A percentile compares a stretch with the other conserved stretches of the same genome.
Evolutionary conservation across 164 flowering plant species (phyloP).

Genomic region (Cinnamomum micranthum): DNA sequence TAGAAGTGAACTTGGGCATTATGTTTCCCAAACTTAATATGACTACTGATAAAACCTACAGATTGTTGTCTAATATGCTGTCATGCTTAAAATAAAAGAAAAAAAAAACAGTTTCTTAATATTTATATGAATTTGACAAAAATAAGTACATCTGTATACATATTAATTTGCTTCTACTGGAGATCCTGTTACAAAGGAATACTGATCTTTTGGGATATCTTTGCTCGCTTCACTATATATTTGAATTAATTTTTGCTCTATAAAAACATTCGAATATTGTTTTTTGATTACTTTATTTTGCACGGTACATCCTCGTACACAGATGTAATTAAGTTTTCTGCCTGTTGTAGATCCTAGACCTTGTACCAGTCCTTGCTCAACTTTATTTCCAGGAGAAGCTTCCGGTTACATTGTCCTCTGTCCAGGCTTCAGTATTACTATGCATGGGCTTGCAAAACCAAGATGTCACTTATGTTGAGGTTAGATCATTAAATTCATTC

Average conservation of each 20-base stretch:
- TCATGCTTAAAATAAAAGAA: too few relatives aligned
- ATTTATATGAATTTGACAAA: too few relatives aligned
- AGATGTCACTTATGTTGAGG: constrained; percentile 62
- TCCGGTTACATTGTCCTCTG: constrained; percentile 64
- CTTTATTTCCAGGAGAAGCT: constrained; percentile 64
- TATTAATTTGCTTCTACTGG: not conserved
- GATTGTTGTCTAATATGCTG: too few relatives aligned
- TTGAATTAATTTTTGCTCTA: too few relatives aligned
- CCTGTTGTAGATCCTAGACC: constrained; percentile 52
- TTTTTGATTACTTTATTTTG: too few relatives aligned
- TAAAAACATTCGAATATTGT: not conserved
- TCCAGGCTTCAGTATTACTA: constrained; percentile 74
- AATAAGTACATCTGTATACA: too few relatives aligned
- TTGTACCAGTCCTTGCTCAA: constrained; percentile 50
- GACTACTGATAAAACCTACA: too few relatives aligned
- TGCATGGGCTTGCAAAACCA: constrained; percentile 75
- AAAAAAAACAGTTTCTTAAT: too few relatives aligned
- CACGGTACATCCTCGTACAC: not conserved
- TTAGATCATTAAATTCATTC: constrained; percentile 16
- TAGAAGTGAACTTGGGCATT: not conserved
- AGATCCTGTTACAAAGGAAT: not conserved
- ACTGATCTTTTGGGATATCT: too few relatives aligned
- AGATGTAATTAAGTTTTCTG: constrained; percentile 2
- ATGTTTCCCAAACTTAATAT: not conserved
- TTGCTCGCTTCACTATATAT: not conserved